phyloP scores from a whole-genome alignment of 129 eudicot genomes.

The Chrysanthemum lavandulifolium region DNA sequence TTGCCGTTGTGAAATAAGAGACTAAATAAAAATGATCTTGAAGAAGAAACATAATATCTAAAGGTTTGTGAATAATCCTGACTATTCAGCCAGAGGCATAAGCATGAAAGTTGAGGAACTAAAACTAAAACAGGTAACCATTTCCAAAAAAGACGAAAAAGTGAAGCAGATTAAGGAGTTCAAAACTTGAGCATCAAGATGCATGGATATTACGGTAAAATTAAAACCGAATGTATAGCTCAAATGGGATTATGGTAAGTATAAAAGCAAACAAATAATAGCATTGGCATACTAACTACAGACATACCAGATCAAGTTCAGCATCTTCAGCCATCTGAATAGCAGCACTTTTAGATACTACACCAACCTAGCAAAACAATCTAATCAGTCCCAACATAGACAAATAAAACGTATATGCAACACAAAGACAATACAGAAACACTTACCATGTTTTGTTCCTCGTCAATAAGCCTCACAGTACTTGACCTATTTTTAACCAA shows the following conservation, averaged over 20 bases:
- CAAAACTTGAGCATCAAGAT: not conserved
- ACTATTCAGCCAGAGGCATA: not conserved
- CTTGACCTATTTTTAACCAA: constrained; percentile 55
- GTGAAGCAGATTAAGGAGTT: too few relatives aligned
- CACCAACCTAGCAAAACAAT: constrained; percentile 58
- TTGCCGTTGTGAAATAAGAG: too few relatives aligned
- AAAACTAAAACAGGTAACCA: not conserved
- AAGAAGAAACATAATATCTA: too few relatives aligned
- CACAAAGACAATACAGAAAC: constrained; percentile 21
- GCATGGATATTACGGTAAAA: not conserved
- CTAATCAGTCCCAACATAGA: constrained; percentile 6
- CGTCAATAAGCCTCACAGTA: constrained; percentile 83
- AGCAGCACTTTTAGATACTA: constrained; percentile 76
- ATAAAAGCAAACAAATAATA: not conserved
- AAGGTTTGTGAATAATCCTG: too few relatives aligned
- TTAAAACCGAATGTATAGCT: not conserved
- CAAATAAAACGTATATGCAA: not conserved
- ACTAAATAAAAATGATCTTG: too few relatives aligned
- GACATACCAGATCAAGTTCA: constrained; percentile 80
- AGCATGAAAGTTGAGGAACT: not conserved
- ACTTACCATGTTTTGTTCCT: constrained; percentile 77
- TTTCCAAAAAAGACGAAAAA: too few relatives aligned
- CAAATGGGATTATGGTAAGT: not conserved
- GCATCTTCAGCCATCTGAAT: constrained; percentile 82
- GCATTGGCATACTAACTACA: not conserved